A percentile compares a stretch with the other conserved stretches of the same genome.
Conservation (phyloP, 352 stramenopile genomes). For the Globisporangium paddicum region DNA sequence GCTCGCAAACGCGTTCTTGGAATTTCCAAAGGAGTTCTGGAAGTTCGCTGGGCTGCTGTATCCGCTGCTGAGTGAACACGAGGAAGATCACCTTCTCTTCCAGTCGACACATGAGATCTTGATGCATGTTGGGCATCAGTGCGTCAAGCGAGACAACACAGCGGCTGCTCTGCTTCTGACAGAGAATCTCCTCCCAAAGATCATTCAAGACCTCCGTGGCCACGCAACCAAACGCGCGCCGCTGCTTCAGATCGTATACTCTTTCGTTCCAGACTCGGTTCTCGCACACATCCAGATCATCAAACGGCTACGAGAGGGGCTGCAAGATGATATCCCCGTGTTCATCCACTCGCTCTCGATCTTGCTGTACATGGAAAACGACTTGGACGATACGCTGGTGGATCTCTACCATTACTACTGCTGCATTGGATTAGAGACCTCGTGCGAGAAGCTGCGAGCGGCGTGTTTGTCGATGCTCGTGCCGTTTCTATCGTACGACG, state of each 20-base stretch:
- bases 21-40: conserved; percentile 83
- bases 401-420: conserved; percentile 88
- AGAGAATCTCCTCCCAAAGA: conserved; percentile 49
- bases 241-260: conserved; percentile 54
- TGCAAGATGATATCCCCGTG: conserved; percentile 53
- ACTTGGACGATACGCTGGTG: conserved; percentile 64
- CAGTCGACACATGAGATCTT: conserved; percentile 26
- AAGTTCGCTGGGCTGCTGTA: conserved; percentile 51
- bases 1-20: conserved; percentile 57
- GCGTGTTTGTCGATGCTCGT: conserved; percentile 77
- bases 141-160: conserved; percentile 37
- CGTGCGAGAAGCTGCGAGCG: conserved; percentile 73
- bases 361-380: conserved; percentile 61
- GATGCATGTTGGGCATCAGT: conserved; percentile 34
- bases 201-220: conserved; percentile 24
- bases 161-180: conserved; percentile 42
- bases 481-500: conserved; percentile 39
- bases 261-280: conserved; percentile 45
- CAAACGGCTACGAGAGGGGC: conserved; percentile 63
- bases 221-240: conserved; percentile 39
- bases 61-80: conserved; percentile 44
- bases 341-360: conserved; percentile 77
- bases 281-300: conserved; percentile 71
- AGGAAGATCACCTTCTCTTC: conserved; percentile 45
- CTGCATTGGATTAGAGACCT: conserved; percentile 70